phyloP scores from a whole-genome alignment of 495 filamentous ascomycete species.

The Aspergillus nidulans region DNA sequence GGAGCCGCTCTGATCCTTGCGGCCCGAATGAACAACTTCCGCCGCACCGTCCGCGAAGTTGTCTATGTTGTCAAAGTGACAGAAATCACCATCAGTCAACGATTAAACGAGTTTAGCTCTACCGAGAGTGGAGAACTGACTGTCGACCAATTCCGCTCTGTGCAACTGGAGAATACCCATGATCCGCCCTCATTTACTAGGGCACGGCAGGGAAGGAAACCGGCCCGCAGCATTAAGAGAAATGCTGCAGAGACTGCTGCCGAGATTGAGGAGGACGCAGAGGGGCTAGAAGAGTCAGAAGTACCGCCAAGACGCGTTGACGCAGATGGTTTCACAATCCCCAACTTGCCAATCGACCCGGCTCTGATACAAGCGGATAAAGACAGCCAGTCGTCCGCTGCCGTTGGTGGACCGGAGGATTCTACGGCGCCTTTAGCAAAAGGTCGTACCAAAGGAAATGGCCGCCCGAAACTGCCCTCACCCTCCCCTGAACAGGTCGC shows the following conservation, averaged over 20 bases:
- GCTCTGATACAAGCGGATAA: conserved; percentile 27
- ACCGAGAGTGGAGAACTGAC: conserved; percentile 76
- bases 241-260: conserved; percentile 46
- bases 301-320: conserved; percentile 34
- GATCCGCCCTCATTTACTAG: conserved; percentile 83
- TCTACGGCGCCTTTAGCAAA: conserved; percentile 16
- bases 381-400: conserved; percentile 10
- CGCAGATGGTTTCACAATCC: conserved; percentile 47
- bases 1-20: conserved; percentile 92
- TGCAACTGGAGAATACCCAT: conserved; percentile 57
- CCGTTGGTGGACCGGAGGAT: conserved; percentile 23
- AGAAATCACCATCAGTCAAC: conserved; percentile 81
- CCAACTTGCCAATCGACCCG: conserved; percentile 43
- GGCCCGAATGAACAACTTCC: conserved; percentile 95
- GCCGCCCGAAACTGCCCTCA: conserved; percentile 24
- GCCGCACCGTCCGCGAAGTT: conserved; percentile 83
- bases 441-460: conserved; percentile 31
- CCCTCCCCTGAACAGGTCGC: conserved; percentile 39
- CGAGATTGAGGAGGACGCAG: conserved; percentile 38
- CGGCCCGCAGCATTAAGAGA: conserved; percentile 30
- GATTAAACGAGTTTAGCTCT: conserved; percentile 81
- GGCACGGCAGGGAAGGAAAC: conserved; percentile 46
- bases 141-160: conserved; percentile 78
- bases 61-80: conserved; percentile 96
- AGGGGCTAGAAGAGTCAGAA: not conserved